Evolutionary conservation across 371 early-diverging fungal species (phyloP).

Genomic region (Mucor sp.): DNA sequence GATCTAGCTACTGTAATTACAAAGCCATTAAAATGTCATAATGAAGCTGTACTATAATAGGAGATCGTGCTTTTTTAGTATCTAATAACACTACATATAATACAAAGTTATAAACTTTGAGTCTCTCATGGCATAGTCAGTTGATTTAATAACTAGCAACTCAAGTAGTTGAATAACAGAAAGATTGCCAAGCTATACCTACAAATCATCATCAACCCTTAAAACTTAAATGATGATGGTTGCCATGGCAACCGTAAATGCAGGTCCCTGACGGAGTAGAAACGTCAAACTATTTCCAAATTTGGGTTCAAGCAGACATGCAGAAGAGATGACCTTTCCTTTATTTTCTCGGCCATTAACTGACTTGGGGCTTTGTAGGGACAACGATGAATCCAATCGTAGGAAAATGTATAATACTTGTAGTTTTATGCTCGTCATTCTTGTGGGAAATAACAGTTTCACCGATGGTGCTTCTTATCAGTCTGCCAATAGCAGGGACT

Average conservation of each 20-base stretch:
- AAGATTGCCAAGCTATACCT: neutral
- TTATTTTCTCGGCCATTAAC: too few species aligned
- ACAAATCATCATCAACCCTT: neutral
- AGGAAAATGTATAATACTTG: slow-evolving; percentile 21
- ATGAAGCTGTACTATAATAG: too few species aligned
- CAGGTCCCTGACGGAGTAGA: neutral
- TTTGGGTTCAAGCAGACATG: neutral
- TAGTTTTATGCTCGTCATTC: slow-evolving; percentile 7
- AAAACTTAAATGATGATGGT: neutral
- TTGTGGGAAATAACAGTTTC: slow-evolving; percentile 37
- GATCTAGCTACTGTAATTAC: too few species aligned
- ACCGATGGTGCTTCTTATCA: slow-evolving; percentile 34
- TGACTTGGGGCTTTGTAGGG: neutral
- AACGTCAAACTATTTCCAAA: neutral
- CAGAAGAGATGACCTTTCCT: neutral
- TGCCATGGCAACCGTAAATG: neutral
- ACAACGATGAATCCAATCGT: slow-evolving; percentile 14
- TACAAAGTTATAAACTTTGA: too few species aligned
- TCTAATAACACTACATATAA: too few species aligned
- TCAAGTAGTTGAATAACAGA: neutral
- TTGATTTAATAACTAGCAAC: too few species aligned
- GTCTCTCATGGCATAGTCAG: too few species aligned
- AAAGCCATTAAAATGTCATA: too few species aligned
- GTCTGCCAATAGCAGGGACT: slow-evolving; percentile 41
- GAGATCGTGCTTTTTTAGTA: too few species aligned